These are phyloP conservation scores for Inga laurina DNA, from an alignment of 306 rosid species.

Conservation along the genomic window DNA sequence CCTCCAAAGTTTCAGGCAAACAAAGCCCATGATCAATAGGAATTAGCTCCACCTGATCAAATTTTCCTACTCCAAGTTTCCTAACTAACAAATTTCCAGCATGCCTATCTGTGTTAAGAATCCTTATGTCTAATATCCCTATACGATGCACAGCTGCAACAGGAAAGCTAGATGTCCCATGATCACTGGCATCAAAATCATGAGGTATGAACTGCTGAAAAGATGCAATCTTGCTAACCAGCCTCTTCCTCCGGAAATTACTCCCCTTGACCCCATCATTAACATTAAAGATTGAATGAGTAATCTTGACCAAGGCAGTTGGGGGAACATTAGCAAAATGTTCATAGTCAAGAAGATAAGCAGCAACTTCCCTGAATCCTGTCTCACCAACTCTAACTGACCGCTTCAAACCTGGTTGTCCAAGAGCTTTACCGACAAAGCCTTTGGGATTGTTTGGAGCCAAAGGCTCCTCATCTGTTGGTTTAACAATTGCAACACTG, in stretches of 20 bases:
- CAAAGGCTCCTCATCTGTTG: conserved; percentile 97
- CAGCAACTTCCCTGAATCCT: conserved; percentile 93
- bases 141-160: conserved; percentile 94
- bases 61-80: conserved; percentile 73
- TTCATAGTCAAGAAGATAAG: conserved; percentile 78
- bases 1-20: conserved; percentile 92
- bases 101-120: conserved; percentile 97
- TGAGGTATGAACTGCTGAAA: conserved; percentile 87
- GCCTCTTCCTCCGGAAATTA: conserved; percentile 58
- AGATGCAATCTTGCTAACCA: conserved; percentile 94
- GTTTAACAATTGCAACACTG: conserved; percentile 90
- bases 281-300: conserved; percentile 92
- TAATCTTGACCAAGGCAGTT: conserved; percentile 90
- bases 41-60: conserved; percentile 90
- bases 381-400: conserved; percentile 99
- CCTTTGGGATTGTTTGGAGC: conserved; percentile 99
- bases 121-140: conserved; percentile 93
- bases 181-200: conserved; percentile 98
- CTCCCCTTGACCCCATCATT: conserved; percentile 88
- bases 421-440: conserved; percentile 91
- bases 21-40: conserved; percentile 99
- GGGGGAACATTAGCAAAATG: conserved; percentile 97
- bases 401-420: conserved; percentile 91
- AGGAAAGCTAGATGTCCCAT: conserved; percentile 94
- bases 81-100: conserved; percentile 94